These are phyloP conservation scores for Plasmodium berghei DNA, from an alignment of 169 alveolate species.

Conservation along the genomic window DNA sequence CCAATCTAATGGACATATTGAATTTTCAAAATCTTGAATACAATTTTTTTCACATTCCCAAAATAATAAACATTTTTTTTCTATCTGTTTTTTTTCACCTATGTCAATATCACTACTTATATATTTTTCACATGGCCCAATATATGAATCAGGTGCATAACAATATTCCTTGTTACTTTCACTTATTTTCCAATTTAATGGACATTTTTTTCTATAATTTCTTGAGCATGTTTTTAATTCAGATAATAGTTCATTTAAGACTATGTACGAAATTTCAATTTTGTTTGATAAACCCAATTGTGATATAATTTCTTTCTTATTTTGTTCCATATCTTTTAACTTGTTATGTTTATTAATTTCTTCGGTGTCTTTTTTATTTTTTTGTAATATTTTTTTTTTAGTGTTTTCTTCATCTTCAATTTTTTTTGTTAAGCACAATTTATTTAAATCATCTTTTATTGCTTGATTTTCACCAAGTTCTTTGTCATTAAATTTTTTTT, in stretches of 20 bases:
- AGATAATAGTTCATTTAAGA: slow-evolving; percentile 46
- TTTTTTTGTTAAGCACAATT: slow-evolving; percentile 43
- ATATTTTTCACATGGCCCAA: slow-evolving; percentile 79
- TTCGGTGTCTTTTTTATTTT: background rate
- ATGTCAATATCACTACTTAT: slow-evolving; percentile 48
- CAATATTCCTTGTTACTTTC: slow-evolving; percentile 43
- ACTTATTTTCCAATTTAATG: slow-evolving; percentile 55
- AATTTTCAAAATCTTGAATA: slow-evolving; percentile 48
- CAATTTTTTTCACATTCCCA: slow-evolving; percentile 71
- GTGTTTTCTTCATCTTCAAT: slow-evolving; percentile 28
- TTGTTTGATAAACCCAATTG: slow-evolving; percentile 60
- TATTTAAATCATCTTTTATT: slow-evolving; percentile 40
- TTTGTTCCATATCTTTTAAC: slow-evolving; percentile 5
- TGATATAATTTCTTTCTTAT: slow-evolving; percentile 7
- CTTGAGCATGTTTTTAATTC: slow-evolving; percentile 69
- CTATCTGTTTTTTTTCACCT: slow-evolving; percentile 48
- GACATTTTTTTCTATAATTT: slow-evolving; percentile 65
- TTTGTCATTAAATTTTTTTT: slow-evolving; percentile 53
- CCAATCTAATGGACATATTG: slow-evolving; percentile 84
- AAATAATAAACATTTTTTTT: slow-evolving; percentile 55
- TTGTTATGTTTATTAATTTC: background rate
- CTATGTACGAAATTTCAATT: slow-evolving; percentile 4
- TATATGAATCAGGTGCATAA: slow-evolving; percentile 79
- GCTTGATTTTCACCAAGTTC: slow-evolving; percentile 13
- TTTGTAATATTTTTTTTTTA: slow-evolving; percentile 11